Evolutionary conservation across 2,329 filamentous ascomycete genomes (phyloP).

Genomic region (Cladosporium halotolerans): DNA sequence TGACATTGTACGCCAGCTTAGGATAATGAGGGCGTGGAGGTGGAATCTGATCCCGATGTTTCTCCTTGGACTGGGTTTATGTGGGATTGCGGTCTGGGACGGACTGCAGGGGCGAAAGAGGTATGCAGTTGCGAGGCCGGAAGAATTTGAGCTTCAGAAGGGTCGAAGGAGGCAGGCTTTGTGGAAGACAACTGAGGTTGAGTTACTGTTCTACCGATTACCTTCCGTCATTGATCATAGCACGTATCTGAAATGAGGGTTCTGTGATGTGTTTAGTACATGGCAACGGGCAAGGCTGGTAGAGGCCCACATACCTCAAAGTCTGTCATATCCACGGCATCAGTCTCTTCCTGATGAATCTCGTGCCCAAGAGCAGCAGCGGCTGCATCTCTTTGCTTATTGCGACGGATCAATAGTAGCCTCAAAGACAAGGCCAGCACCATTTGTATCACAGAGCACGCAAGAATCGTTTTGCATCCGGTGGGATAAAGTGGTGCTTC

Average conservation of each 20-base stretch:
- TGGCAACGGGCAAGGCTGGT: neutral
- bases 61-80: slow-evolving; percentile 18
- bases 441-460: slow-evolving; percentile 41
- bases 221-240: neutral
- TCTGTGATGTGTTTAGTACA: neutral
- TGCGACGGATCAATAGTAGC: slow-evolving; percentile 32
- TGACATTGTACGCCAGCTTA: slow-evolving; percentile 17
- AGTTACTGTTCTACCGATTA: too few relatives aligned
- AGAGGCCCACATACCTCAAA: slow-evolving; percentile 27
- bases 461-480: slow-evolving; percentile 47
- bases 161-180: too few relatives aligned
- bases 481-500: slow-evolving; percentile 47
- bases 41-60: slow-evolving; percentile 29
- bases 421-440: slow-evolving; percentile 32
- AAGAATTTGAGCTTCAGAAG: neutral
- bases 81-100: slow-evolving; percentile 17
- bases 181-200: too few relatives aligned
- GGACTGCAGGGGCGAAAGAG: neutral
- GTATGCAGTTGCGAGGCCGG: neutral
- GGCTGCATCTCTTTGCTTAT: slow-evolving; percentile 34
- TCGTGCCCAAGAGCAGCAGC: slow-evolving; percentile 12
- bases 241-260: slow-evolving; percentile 6
- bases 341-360: slow-evolving; percentile 21
- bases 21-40: slow-evolving; percentile 24
- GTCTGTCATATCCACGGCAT: slow-evolving; percentile 34